Base-by-base conservation (phyloP, 805 yeast genomes). In the Candida hungchunana region DNA sequence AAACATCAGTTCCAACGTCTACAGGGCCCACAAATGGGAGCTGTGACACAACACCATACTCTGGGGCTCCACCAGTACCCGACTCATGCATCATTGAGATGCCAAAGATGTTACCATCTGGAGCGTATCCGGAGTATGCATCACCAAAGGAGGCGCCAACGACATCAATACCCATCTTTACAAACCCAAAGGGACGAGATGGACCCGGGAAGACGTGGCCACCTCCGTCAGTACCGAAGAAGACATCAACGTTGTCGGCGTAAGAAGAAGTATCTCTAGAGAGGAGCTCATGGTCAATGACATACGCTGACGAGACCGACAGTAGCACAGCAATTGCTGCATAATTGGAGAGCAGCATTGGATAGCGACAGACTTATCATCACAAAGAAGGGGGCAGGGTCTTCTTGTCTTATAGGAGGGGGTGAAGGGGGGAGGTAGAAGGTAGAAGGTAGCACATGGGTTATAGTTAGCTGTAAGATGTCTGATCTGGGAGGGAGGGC, bases 1-100 rank as follows among this genome's bases (percentile, higher is more conserved):
- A 26, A 10, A 26, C 30, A n/a, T 27, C 32, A 4, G 7, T 14
- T 14, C 17, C 8, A 12, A 34, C 16, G 31, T 38, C 32, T 22
- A 48, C 35, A 1, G 37, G 36, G 10, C 51, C 54, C 7, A 47
- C 25, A 16, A 49, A 46, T 4, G 64, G 63, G 14, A 61, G 36
- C 36, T 59, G 64, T 3, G 62, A 44, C 10, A 58, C 61, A 8
- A 59, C 56, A 11, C 66, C 64, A 32, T 60, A 60, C 26, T 58
- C 53, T 2, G 66, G 65, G 5, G 65, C 56, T 4, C 66, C 66
- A n/a, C 67, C 68, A 4, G 64, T 61, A 5, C 68, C 68, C 4
- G 58, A 51, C 31, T 60, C 66, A 42, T 63, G 68, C 59, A 63
- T 53, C 62, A 61, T 54, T 1, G 64, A 58, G 24, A 63, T 46